Conservation (phyloP, 164 flowering plant genomes). For the Nymphaea colorata region DNA sequence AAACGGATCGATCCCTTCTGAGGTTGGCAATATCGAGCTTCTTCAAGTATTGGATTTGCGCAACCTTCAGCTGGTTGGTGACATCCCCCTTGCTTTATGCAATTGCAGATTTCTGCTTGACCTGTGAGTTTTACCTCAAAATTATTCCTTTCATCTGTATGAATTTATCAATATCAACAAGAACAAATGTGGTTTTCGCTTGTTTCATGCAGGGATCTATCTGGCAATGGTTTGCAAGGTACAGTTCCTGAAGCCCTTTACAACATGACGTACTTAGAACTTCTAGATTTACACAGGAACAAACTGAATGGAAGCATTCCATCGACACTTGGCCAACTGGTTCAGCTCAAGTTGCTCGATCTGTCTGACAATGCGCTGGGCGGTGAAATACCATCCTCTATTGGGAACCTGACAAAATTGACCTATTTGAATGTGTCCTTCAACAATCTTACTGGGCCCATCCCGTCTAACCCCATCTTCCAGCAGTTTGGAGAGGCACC, state of each 20-base stretch:
- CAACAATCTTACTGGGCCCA: slow-evolving; percentile 65
- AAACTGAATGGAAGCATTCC: slow-evolving; percentile 69
- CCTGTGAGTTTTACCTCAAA: slow-evolving; percentile 52
- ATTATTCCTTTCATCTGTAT: slow-evolving; percentile 1
- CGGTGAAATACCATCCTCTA: slow-evolving; percentile 57
- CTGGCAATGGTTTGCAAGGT: slow-evolving; percentile 67
- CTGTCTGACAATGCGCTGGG: slow-evolving; percentile 60
- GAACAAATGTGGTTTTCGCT: not conserved
- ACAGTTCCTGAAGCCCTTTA: slow-evolving; percentile 50
- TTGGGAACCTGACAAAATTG: slow-evolving; percentile 42
- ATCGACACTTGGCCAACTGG: slow-evolving; percentile 38
- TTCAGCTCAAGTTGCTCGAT: slow-evolving; percentile 41
- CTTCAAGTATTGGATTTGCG: slow-evolving; percentile 75
- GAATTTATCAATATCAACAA: not conserved
- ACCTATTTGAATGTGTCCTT: slow-evolving; percentile 63
- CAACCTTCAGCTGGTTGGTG: slow-evolving; percentile 56
- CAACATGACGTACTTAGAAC: slow-evolving; percentile 57
- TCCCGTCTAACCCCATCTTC: slow-evolving; percentile 39
- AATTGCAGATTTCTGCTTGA: slow-evolving; percentile 72
- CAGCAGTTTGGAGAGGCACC: slow-evolving; percentile 53
- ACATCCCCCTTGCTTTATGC: slow-evolving; percentile 48
- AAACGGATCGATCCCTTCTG: slow-evolving; percentile 51
- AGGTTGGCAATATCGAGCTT: slow-evolving; percentile 51
- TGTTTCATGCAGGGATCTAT: slow-evolving; percentile 65
- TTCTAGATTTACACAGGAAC: slow-evolving; percentile 67